Evolutionary conservation across 495 filamentous ascomycete genomes (phyloP).

Genomic region (Penicillium lagena): DNA sequence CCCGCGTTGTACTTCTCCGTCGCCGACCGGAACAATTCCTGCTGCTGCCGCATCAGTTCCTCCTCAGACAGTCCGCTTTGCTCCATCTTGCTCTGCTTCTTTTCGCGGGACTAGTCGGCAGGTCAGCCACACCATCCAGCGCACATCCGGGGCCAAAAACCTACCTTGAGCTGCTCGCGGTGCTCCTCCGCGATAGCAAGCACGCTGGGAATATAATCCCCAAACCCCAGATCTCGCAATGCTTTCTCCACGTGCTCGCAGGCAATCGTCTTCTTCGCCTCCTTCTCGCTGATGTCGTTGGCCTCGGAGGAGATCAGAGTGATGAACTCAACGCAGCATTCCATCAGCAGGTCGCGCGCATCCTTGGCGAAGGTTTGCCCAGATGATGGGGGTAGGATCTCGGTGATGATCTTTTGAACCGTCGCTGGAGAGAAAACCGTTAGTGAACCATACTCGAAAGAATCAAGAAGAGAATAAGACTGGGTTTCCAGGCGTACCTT

Average conservation of each 20-base stretch:
- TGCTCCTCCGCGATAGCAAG: slow-evolving; percentile 84
- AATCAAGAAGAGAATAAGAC: not conserved
- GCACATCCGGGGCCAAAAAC: slow-evolving; percentile 3
- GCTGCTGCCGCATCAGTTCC: slow-evolving; percentile 79
- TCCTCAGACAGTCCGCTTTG: slow-evolving; percentile 85
- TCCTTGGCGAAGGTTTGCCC: slow-evolving; percentile 83
- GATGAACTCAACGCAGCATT: slow-evolving; percentile 99
- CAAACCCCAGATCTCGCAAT: slow-evolving; percentile 81
- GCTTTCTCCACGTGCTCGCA: slow-evolving; percentile 95
- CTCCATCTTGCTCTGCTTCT: slow-evolving; percentile 95
- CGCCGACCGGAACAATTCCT: slow-evolving; percentile 83
- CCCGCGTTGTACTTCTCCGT: slow-evolving; percentile 63
- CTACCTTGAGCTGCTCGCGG: slow-evolving; percentile 85
- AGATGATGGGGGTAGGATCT: slow-evolving; percentile 71
- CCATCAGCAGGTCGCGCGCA: slow-evolving; percentile 89
- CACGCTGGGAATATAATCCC: slow-evolving; percentile 82
- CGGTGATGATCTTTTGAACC: slow-evolving; percentile 94
- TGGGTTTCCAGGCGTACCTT: slow-evolving; percentile 50
- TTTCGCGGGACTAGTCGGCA: slow-evolving; percentile 64
- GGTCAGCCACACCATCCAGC: too few relatives aligned
- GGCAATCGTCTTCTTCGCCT: slow-evolving; percentile 97
- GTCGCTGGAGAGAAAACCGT: slow-evolving; percentile 56
- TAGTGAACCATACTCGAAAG: not conserved
- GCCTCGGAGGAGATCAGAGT: slow-evolving; percentile 95
- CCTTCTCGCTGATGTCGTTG: slow-evolving; percentile 96